A percentile compares a stretch with the other conserved stretches of the same genome.
These are phyloP conservation scores for Meyerozyma carpophila DNA, from an alignment of 1,139 yeast genomes.

Conservation along the genomic window DNA sequence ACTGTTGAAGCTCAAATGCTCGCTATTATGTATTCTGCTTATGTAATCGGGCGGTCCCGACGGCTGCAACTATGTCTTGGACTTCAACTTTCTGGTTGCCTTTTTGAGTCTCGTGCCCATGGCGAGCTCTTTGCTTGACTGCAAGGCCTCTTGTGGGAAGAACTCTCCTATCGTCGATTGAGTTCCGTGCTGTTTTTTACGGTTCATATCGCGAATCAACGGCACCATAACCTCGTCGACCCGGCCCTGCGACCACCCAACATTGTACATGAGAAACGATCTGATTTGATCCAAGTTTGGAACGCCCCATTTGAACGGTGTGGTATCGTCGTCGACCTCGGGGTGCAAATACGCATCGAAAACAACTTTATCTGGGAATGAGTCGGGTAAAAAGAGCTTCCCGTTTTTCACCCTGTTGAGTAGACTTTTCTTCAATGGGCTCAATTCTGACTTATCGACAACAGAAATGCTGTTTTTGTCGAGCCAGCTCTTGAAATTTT, in stretches of 20 bases:
- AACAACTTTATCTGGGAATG: constrained; percentile 69
- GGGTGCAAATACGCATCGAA: constrained; percentile 72
- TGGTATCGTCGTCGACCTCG: constrained; percentile 75
- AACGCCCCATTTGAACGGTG: constrained; percentile 82
- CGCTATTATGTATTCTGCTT: not conserved
- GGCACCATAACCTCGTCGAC: constrained; percentile 90
- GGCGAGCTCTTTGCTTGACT: constrained; percentile 38
- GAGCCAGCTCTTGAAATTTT: constrained; percentile 35
- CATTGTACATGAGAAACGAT: constrained; percentile 57
- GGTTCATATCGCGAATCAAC: constrained; percentile 72
- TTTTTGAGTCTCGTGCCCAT: constrained; percentile 56
- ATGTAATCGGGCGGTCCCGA: not conserved
- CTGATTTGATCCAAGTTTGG: constrained; percentile 82
- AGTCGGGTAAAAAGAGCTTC: constrained; percentile 55
- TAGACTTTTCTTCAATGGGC: constrained; percentile 41
- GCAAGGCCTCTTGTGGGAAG: constrained; percentile 48
- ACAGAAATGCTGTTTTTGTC: constrained; percentile 21
- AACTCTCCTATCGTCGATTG: constrained; percentile 57
- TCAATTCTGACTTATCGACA: constrained; percentile 12
- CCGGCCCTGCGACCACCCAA: constrained; percentile 77
- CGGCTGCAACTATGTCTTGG: not conserved
- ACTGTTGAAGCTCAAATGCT: too few relatives aligned
- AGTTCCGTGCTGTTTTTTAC: constrained; percentile 46
- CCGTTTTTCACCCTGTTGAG: constrained; percentile 51
- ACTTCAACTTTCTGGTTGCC: constrained; percentile 49